Base-by-base conservation (phyloP, 768 basidiomycete species). In the Tricholoma saponaceum region DNA sequence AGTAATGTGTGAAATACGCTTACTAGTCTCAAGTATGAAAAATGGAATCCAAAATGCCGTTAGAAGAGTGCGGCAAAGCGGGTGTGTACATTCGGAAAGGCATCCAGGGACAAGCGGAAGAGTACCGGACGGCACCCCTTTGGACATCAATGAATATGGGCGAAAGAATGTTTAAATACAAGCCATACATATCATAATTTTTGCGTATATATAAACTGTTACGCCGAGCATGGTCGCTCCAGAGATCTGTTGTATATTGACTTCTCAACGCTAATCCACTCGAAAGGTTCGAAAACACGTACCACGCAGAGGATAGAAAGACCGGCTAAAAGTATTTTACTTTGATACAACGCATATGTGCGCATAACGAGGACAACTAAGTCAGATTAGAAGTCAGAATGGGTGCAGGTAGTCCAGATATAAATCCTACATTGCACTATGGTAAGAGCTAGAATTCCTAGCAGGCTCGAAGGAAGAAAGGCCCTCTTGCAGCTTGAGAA, bases 321-420 rank as follows among this genome's bases (percentile, higher is more conserved):
- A 28, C 56, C 16, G 32, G 52, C 39, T 13, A 67, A 50, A 16
- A 69, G 37, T 5, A 20, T 33, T 44, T 39, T 61, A 47, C 62
- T 61, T 39, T 64, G 65, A 56, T 67, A 69, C 28, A 69, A 51
- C 2, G 68, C 68, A 55, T 69, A 60, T 13, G 66, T 69, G 14
- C 68, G 57, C 59, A 67, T 63, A 35, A 69, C 59, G 41, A 69
- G 61, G 13, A 67, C 62, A 43, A 57, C 68, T 69, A 18, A 43
- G 39, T 13, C 8, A 41, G n/a, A 41, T 41, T 16, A 18, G 5
- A 18, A 16, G 14, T 41, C n/a, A 41, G 39, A n/a, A 41, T n/a
- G 5, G 13, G 39, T 5, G 2, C n/a, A 41, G 13, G n/a, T 16
- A 13, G 39, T 13, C n/a, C 6, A 41, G n/a, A 41, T 41, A 41